Evolutionary conservation across 345 rosid species (phyloP).

Genomic region (Populus davidiana): DNA sequence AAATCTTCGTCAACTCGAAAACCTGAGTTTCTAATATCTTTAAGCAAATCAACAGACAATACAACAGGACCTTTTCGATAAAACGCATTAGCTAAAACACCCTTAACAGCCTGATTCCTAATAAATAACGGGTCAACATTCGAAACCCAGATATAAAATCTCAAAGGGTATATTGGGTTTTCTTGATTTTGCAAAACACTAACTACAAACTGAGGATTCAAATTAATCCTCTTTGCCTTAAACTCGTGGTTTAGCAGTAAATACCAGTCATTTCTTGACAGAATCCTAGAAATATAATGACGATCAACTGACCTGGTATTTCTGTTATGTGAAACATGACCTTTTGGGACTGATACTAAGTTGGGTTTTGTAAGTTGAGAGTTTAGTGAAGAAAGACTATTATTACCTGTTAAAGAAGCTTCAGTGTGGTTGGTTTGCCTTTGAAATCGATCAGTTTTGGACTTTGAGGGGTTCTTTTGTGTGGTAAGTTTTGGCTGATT

Average conservation of each 20-base stretch:
- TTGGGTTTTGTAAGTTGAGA: constrained; percentile 1
- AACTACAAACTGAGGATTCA: constrained; percentile 50
- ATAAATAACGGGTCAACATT: constrained; percentile 43
- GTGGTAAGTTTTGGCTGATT: background rate
- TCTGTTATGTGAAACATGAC: constrained; percentile 17
- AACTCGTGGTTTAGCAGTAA: constrained; percentile 60
- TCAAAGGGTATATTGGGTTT: constrained; percentile 53
- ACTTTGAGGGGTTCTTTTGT: constrained; percentile 10
- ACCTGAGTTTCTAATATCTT: constrained; percentile 60
- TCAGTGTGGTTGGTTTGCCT: background rate
- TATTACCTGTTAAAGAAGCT: constrained; percentile 32
- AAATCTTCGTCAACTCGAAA: constrained; percentile 57
- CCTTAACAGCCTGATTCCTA: constrained; percentile 52
- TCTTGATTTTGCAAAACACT: constrained; percentile 79
- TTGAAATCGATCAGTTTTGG: background rate
- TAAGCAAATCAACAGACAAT: constrained; percentile 60
- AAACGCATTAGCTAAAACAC: constrained; percentile 46
- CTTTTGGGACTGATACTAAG: background rate
- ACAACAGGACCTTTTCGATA: constrained; percentile 69
- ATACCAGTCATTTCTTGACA: constrained; percentile 69
- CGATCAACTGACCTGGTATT: constrained; percentile 35
- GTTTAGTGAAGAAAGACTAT: background rate
- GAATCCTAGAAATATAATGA: constrained; percentile 51
- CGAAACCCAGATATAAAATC: constrained; percentile 76
- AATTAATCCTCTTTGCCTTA: constrained; percentile 44